Evolutionary conservation across 768 basidiomycete genomes (phyloP).

Genomic region (Mycena amicta): DNA sequence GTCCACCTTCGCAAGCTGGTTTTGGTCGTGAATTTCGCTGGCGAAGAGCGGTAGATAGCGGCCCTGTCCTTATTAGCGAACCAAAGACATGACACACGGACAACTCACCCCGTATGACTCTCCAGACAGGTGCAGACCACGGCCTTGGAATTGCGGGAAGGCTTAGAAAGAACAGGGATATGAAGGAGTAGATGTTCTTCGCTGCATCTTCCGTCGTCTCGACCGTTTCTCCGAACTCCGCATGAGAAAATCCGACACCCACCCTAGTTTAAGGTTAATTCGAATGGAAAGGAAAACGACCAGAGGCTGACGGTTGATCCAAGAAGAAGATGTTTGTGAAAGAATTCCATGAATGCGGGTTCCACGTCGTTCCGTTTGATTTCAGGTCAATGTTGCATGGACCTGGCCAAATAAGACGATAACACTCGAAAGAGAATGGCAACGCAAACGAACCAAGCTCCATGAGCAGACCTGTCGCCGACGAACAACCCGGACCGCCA

Average conservation of each 20-base stretch:
- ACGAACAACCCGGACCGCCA: conserved; percentile 61
- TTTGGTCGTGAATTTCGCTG: conserved; percentile 75
- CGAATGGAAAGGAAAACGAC: not conserved
- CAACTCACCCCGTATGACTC: conserved; percentile 74
- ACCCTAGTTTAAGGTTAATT: conserved; percentile 39
- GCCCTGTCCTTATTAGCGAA: conserved; percentile 42
- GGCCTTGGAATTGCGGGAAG: conserved; percentile 69
- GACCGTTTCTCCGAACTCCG: conserved; percentile 67
- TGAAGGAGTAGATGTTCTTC: conserved; percentile 72
- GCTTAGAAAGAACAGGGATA: conserved; percentile 80
- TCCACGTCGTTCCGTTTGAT: conserved; percentile 62
- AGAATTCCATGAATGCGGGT: conserved; percentile 66
- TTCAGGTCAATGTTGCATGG: conserved; percentile 58
- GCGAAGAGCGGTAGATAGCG: conserved; percentile 78
- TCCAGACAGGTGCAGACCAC: conserved; percentile 72
- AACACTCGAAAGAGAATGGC: too few relatives aligned
- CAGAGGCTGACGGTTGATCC: conserved; percentile 56
- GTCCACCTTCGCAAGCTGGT: conserved; percentile 55
- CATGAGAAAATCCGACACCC: conserved; percentile 73
- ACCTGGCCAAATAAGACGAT: too few relatives aligned
- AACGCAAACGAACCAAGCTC: too few relatives aligned
- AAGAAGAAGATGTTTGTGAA: conserved; percentile 73
- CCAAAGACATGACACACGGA: not conserved
- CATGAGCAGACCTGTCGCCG: conserved; percentile 67
- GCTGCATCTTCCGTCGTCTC: conserved; percentile 83